Evolutionary conservation across 768 basidiomycete species (phyloP), one percentile per base, ranked within the genome.

Genomic region (Daedaleopsis nitida): DNA sequence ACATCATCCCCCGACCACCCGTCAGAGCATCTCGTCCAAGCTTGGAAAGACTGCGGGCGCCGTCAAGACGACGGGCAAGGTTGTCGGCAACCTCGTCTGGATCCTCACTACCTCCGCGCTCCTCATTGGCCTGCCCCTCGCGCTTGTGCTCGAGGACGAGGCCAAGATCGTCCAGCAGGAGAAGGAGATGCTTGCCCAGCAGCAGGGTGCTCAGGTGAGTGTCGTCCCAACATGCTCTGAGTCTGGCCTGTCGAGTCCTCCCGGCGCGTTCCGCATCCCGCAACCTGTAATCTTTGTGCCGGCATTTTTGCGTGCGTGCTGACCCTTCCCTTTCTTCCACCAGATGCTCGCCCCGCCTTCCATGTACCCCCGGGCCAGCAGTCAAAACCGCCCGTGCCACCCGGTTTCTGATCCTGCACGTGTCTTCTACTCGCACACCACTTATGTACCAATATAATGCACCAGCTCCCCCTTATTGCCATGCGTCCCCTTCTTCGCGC

Each of bases 121-220:
- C 57, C 85, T 99, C 65, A 89, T 99, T 52, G 97, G 93, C 14
- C 81, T 99, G 42, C 97, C 97, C 37, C 81, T 98, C 63, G 94
- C 96, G 5, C 82, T 98, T 67, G 89, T 87, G 62, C 81, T 98
- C 68, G 97, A 99, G 77, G 96, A 97, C 76, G 97, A 99, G 79
- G 90, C 92, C 56, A 94, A 95, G 77, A 84, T 96, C 59, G 89
- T 94, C 12, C 87, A 89, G 50, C 95, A 98, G 77, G 97, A 98
- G 76, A 88, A 91, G 77, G 95, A 98, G 76, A 85, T 93, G 83
- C 78, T 92, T 64, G 92, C 92, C 55, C 95, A 96, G 74, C 93
- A 95, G 73, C 90, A 93, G 74, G 95, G 95, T 47, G 89, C 89
- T 13, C 92, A 94, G 74, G 62, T 64, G 52, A 44, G 62, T 56